Evolutionary conservation across 2,329 filamentous ascomycete genomes (phyloP), one percentile per base, ranked within the genome.

Genomic region (Neofusicoccum umdonicola): DNA sequence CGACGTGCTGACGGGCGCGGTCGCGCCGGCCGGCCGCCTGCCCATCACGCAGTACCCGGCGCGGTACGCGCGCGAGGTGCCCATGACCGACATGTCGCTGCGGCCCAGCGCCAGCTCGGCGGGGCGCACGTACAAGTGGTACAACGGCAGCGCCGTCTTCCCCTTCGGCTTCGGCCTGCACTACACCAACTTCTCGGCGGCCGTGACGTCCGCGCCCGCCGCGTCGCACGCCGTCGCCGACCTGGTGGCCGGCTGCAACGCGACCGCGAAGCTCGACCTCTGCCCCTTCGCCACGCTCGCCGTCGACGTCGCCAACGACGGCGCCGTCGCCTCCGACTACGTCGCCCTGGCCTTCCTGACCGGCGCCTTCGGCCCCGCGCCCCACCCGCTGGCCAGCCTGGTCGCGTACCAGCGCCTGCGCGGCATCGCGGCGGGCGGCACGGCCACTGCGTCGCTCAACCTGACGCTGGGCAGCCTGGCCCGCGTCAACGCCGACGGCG

Each of bases 121-220:
- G 0, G 84, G 85, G 15, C 76, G 85, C 6, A 88, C 86, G 0
- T 87, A 88, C 68, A 82, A 80, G 67, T 88, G 85, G 85, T 88
- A 85, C 71, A 77, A 78, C 6, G 78, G 79, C 37, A 74, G 76
- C n/a, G 77, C 82, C 0, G 78, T 85, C 2, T 80, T 82, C 57
- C 79, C 80, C 0, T 88, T 87, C 64, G 86, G 85, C 0, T 79
- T 79, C 65, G 86, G 85, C 0, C 68, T 87, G 65, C 84, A 87
- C 69, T 88, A 87, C 73, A 88, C 85, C 4, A 83, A 74, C 42
- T 87, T 88, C 71, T 67, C 66, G 1, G 72, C 71, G 22, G 70
- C 67, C 9, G 68, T 73, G 27, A 63, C 63, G 31, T 65, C 56
- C 44, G 17, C 52, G 39, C 50, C 44, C 34, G 19, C 58, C 51